Base-by-base conservation (phyloP, 441 rosid species). In the Populus hybrid region DNA sequence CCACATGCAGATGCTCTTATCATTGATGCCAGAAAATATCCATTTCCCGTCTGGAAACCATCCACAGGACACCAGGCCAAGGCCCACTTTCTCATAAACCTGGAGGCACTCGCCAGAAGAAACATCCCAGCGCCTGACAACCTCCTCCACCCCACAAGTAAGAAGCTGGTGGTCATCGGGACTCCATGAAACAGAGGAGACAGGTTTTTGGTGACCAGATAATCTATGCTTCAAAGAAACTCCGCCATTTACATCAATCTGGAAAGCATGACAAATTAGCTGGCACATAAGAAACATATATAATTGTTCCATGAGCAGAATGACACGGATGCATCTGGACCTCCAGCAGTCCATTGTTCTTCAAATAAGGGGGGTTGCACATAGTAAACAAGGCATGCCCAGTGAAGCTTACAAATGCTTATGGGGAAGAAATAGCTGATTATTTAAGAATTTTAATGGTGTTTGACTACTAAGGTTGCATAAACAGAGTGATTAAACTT, bases 121-220 rank as follows among this genome's bases (percentile, higher is more conserved):
- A 71, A 88, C 89, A 76, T 87, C 89, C 92, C 94, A 90, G 53
- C 86, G 80, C 82, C 92, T 79, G 33, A 89, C 82, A 64, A 76
- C 82, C 80, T 91, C 93, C 68, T 88, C 90, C 10, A 71, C 78
- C 24, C 93, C 91, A 74, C 91, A 91, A 33, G 94, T 89, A 61
- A 91, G 90, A 56, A 89, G 87, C 71, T 86, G 88, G 11, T 63
- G 70, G 74, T 88, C 90, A 80, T 89, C 85, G 61, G 86, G 88
- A 78, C 93, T 88, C 94, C 90, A 88, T n/a, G 89, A 88, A 75
- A 92, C 89, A 4, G 89, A 65, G 59, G 82, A 87, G 64, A 94
- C 93, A 0, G 97, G 87, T 75, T 85, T 89, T 77, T 83, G 88
- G 80, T 94, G 99, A 63, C 97, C 92, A 20, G 73, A 73, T 72